Evolutionary conservation across 441 rosid genomes (phyloP), one percentile per base, ranked within the genome.

Genomic region (Mallotus japonicus): DNA sequence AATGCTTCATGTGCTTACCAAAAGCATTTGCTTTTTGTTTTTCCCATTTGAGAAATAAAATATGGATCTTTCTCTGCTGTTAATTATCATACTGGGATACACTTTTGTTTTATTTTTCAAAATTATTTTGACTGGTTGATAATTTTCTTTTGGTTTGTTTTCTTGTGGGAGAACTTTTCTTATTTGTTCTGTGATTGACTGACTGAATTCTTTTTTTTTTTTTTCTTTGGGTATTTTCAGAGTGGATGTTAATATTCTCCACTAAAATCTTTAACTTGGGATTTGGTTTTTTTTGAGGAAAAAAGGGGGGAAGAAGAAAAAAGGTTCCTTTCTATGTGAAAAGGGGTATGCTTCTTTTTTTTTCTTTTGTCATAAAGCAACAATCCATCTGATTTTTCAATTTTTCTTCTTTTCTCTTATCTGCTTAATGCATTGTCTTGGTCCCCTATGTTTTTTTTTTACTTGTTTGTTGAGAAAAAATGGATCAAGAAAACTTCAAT

Each of bases 391-490:
- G 13, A 15, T 28, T 11, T 5, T 6, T 42, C 46, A 28, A 42
- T 3, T 42, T 42, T 42, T 42, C 46, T 17, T 37, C 40, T 8
- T 51, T 50, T 20, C 15, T 1, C 8, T 4, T 62, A 40, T 20
- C 47, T 62, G 69, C 20, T 68, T 14, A 60, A 8, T 51, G 1
- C 56, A n/a, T 69, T 61, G 40, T 50, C 62, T n/a, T 53, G 50
- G 51, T 42, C 73, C 11, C 17, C 37, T 68, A 50, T 54, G 46
- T 62, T 56, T 75, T 79, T 75, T 79, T 69, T 0, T 28, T 28
- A 28, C 32, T 47, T 72, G 75, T 72, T 65, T 73, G 73, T 67
- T 69, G 73, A 74, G 78, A 28, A 71, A 80, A 15, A 84, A 70
- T 67, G 61, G 8, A 56, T 55, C 65, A 17, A 37, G 55, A 44